These are phyloP conservation scores for Rhodotorula graminis DNA, from an alignment of 768 basidiomycete species.

Conservation along the genomic window DNA sequence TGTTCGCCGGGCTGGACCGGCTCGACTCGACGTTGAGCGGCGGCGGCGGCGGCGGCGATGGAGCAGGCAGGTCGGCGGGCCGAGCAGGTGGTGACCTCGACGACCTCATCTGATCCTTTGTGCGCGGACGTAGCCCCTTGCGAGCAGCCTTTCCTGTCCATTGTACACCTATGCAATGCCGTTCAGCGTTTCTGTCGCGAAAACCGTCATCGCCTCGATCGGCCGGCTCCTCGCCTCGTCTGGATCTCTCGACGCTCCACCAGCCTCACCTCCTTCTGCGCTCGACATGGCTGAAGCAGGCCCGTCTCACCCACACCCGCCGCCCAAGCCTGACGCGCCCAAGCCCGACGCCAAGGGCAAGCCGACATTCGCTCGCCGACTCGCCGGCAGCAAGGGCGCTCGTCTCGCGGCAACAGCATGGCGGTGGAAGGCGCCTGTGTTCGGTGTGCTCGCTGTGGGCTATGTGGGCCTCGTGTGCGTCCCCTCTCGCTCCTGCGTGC, in stretches of 20 bases:
- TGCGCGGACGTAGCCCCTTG: no score
- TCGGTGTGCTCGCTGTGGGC: background rate
- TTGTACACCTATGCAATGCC: constrained; percentile 1
- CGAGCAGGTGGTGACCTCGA: background rate
- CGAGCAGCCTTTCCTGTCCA: background rate
- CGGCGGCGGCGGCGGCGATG: no score
- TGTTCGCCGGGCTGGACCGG: constrained; percentile 73
- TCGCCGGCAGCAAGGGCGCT: background rate
- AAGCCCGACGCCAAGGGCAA: background rate
- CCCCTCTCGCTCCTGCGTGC: no score
- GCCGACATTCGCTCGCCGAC: background rate
- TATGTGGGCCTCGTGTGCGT: constrained; percentile 18
- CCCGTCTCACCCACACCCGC: background rate
- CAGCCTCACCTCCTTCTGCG: background rate
- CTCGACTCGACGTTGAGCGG: constrained; percentile 52
- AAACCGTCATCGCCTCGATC: background rate
- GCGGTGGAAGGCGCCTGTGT: constrained; percentile 15
- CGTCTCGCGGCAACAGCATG: background rate
- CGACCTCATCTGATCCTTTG: background rate
- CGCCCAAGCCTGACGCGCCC: background rate
- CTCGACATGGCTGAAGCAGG: background rate
- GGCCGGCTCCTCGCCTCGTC: background rate
- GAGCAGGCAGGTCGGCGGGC: background rate
- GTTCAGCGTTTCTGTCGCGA: background rate
- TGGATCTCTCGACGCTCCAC: background rate